phyloP scores from a whole-genome alignment of 106 monocot species.

The Acorus calamus region DNA sequence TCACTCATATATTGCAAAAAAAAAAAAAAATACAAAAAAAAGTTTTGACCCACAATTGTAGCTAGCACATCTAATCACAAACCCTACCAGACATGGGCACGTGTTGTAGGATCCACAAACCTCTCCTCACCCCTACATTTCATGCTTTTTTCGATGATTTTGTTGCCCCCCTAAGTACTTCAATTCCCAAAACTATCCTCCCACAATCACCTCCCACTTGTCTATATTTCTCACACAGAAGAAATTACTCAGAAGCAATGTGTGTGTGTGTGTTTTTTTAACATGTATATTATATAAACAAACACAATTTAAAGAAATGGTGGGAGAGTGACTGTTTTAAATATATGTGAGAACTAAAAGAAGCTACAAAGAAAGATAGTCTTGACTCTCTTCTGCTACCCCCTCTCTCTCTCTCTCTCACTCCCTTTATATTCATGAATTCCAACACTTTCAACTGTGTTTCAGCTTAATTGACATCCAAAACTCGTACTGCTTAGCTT shows the following conservation, averaged over 20 bases:
- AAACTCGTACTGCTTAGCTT: no score
- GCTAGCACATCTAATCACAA: constrained; percentile 50
- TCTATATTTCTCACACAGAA: constrained; percentile 6
- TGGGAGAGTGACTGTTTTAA: background rate
- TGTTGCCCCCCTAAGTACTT: constrained; percentile 13
- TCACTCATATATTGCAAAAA: background rate
- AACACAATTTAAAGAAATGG: background rate
- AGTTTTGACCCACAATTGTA: constrained; percentile 43
- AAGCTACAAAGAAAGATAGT: no score
- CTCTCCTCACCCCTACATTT: constrained; percentile 27
- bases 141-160: constrained; percentile 41
- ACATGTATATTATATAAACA: constrained; percentile 12
- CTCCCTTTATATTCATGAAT: background rate
- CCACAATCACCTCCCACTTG: constrained; percentile 7
- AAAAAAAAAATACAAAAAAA: background rate
- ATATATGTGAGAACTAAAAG: no score
- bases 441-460: background rate
- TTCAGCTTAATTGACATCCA: background rate
- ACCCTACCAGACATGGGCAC: constrained; percentile 47
- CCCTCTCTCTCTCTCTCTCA: background rate
- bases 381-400: no score
- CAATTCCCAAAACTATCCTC: constrained; percentile 12
- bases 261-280: background rate
- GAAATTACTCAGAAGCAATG: constrained; percentile 33
- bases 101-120: constrained; percentile 57